Base-by-base conservation (phyloP, 2,329 filamentous ascomycete species). In the Chaetomium sp. region DNA sequence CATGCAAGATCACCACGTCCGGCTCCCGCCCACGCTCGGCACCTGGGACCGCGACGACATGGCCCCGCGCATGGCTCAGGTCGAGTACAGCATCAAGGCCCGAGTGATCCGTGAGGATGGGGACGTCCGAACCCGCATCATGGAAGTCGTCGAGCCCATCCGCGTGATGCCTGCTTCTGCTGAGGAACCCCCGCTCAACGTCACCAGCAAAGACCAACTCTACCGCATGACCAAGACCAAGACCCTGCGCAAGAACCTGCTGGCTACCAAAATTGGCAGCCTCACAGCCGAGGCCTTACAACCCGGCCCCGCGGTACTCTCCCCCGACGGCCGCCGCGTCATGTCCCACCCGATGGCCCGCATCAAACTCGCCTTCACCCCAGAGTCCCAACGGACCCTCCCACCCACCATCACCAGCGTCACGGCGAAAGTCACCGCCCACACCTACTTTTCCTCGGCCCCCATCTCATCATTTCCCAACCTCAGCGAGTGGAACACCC, bases 11-110 rank as follows among this genome's bases (percentile, higher is more conserved):
- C 72, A 77, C 47, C 80, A 84, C 68, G 68, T 79, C 41, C 72
- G 74, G 10, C 71, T 81, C 27, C 80, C 80, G 1, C 80, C 80
- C 0, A 76, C 76, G 9, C 67, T 82, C 59, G 67, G 70, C 55
- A 76, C 75, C 6, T 82, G 79, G 79, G 73, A 77, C 54, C 73
- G 71, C 59, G 76, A 82, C 60, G 80, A 84, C 61, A 72, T 80
- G 62, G 68, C 79, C 0, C 80, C 80, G 0, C 70, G 76, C 43
- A 82, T 81, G 78, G 73, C 78, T 14, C 71, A 73, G 12, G 70
- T 83, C 40, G 74, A 81, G 63, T 84, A 84, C 65, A 64, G 64
- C 48, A 67, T 84, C 65, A 76, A 76, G 62, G 79, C 77, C 8
- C 72, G 77, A 37, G 67, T 75, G 12, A 65, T 70, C 45, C 65